Evolutionary conservation across 108 stramenopile species (phyloP).

Genomic region (Nitzschia putrida): DNA sequence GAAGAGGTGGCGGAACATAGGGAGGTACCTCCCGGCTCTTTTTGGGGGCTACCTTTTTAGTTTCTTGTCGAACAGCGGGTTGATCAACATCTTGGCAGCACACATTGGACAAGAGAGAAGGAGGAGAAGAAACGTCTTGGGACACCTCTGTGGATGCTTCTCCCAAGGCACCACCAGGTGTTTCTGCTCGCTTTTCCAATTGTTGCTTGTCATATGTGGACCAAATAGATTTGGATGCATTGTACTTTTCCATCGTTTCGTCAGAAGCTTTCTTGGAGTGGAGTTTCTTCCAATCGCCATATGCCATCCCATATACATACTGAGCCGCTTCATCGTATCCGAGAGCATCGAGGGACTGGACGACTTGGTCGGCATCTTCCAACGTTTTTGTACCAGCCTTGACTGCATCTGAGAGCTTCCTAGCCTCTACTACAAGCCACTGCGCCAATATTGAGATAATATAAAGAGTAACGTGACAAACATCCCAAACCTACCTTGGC

Average conservation of each 20-base stretch:
- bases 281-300: constrained; percentile 80
- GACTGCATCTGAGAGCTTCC: constrained; percentile 57
- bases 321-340: constrained; percentile 88
- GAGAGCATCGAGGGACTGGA: constrained; percentile 63
- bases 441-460: constrained; percentile 11
- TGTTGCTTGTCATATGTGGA: constrained; percentile 78
- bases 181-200: constrained; percentile 44
- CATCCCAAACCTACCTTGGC: constrained; percentile 65
- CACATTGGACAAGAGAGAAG: constrained; percentile 81
- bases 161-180: neutral
- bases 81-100: constrained; percentile 82
- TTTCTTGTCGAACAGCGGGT: neutral
- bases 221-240: constrained; percentile 71
- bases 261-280: constrained; percentile 75
- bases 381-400: constrained; percentile 15
- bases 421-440: constrained; percentile 85
- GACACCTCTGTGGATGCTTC: neutral
- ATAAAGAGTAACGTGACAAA: neutral
- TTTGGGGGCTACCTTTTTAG: constrained; percentile 1
- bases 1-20: constrained; percentile 36
- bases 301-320: constrained; percentile 80
- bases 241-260: constrained; percentile 75
- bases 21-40: constrained; percentile 30
- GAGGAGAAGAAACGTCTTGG: neutral
- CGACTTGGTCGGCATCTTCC: constrained; percentile 10